Evolutionary conservation across 768 basidiomycete species (phyloP), one percentile per base, ranked within the genome.

Genomic region (Suillus luteus): DNA sequence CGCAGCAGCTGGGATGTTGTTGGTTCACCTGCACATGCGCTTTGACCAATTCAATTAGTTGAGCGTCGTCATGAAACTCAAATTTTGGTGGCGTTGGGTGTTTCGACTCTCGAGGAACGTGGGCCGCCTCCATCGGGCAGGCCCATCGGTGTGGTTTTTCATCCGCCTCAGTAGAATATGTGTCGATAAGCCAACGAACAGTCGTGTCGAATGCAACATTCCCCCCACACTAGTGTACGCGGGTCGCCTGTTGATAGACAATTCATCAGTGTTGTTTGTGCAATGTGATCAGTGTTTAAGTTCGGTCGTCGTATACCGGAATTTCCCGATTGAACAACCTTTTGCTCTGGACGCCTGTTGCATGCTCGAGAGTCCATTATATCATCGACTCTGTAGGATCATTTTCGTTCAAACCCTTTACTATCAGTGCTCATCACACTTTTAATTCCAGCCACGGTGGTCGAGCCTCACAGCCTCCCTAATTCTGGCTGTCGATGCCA

Each of bases 401-500:
- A 7, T 41, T 41, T 58, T 27, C 57, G 17, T 57, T 27, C 17
- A 7, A 41, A 11, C 19, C 6, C 11, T 40, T 41, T 58, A 19
- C 57, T 41, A 27, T 57, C 46, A 48, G 6, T 17, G 11, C 38
- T 58, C 17, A 41, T 17, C 11, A 27, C 12, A 22, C 11, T 24
- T 24, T 57, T 57, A 24, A 22, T 14, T 9, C 37, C 61, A 78
- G 72, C 67, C 73, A 76, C 76, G 73, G 76, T 73, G 76, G 76
- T 72, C 71, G 71, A 72, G 72, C 72, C 71, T 69, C 75, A 70
- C 71, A 67, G 70, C 70, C 75, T 69, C 72, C 68, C 70, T 66
- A 75, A 63, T 68, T 69, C 81, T 81, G 81, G 80, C 83, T 85
- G 86, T 86, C 85, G 85, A 91, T 91, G 89, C 88, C 86, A 78